Conservation (phyloP, 1,284 basidiomycete genomes). For the Irpex sp. region DNA sequence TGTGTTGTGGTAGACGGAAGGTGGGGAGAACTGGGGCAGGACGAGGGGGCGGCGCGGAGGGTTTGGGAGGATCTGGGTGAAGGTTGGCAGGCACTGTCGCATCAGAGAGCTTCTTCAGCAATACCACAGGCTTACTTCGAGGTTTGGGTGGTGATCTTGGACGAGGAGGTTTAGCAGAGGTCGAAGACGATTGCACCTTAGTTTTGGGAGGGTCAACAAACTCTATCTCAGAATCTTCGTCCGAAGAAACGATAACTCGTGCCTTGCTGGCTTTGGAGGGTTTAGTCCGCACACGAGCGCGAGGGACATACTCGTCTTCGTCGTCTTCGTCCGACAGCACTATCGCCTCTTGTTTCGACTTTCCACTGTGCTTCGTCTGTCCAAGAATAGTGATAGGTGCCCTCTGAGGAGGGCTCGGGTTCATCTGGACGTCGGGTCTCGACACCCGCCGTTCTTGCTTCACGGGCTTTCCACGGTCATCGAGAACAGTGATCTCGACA, state of each 20-base stretch:
- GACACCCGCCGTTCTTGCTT: slow-evolving; percentile 43
- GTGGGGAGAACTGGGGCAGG: neutral
- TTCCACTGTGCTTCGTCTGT: neutral
- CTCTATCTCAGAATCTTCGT: slow-evolving; percentile 34
- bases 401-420: slow-evolving; percentile 5
- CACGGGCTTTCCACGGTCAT: slow-evolving; percentile 49
- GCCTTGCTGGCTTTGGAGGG: slow-evolving; percentile 12
- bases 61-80: neutral
- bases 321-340: slow-evolving; percentile 19
- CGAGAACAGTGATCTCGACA: slow-evolving; percentile 62
- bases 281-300: slow-evolving; percentile 12
- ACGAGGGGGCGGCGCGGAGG: slow-evolving; percentile 9
- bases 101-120: neutral
- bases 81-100: neutral
- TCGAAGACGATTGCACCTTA: neutral
- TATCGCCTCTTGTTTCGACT: slow-evolving; percentile 3
- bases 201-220: neutral
- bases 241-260: slow-evolving; percentile 34
- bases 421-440: slow-evolving; percentile 24
- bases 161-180: slow-evolving; percentile 1
- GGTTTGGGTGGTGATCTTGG: neutral
- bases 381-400: neutral
- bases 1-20: neutral
- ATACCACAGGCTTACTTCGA: neutral
- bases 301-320: slow-evolving; percentile 8